Evolutionary conservation across 1,284 basidiomycete species (phyloP).

Genomic region (Ceratobasidium sp.): DNA sequence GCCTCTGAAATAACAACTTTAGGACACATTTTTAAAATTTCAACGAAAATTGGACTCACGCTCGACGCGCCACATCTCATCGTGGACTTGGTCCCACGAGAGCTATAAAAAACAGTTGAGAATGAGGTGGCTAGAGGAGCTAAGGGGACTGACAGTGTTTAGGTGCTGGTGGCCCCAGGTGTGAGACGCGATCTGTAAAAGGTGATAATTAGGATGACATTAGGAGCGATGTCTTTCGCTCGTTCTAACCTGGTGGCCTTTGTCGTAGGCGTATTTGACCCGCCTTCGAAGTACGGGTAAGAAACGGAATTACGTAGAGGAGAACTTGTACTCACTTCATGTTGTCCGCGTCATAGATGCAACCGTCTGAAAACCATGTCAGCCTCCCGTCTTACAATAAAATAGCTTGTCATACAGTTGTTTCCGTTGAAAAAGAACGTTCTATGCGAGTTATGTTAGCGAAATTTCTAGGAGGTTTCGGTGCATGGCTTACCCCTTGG

Average conservation of each 20-base stretch:
- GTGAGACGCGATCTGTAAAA: constrained; percentile 46
- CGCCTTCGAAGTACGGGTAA: constrained; percentile 11
- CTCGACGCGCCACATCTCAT: constrained; percentile 45
- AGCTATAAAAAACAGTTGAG: constrained; percentile 10
- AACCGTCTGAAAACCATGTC: constrained; percentile 24
- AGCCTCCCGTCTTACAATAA: background rate
- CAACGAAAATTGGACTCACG: background rate
- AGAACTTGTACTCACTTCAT: constrained; percentile 1
- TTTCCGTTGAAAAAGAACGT: constrained; percentile 43
- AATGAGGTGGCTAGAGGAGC: background rate
- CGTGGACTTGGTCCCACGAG: constrained; percentile 47
- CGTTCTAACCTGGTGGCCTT: constrained; percentile 41
- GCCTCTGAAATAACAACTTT: constrained; percentile 42
- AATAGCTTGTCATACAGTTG: constrained; percentile 10
- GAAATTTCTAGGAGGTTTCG: background rate
- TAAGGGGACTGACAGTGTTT: constrained; percentile 14
- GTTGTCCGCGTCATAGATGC: constrained; percentile 49
- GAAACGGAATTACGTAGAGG: background rate
- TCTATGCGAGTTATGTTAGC: constrained; percentile 3
- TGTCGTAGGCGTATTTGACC: constrained; percentile 43
- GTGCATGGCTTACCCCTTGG: constrained; percentile 39
- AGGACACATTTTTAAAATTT: background rate
- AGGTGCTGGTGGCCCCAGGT: constrained; percentile 44
- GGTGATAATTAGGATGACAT: background rate
- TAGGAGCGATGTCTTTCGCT: background rate